Conservation (phyloP, 2,329 filamentous ascomycete genomes). For the Penicillium sp. region DNA sequence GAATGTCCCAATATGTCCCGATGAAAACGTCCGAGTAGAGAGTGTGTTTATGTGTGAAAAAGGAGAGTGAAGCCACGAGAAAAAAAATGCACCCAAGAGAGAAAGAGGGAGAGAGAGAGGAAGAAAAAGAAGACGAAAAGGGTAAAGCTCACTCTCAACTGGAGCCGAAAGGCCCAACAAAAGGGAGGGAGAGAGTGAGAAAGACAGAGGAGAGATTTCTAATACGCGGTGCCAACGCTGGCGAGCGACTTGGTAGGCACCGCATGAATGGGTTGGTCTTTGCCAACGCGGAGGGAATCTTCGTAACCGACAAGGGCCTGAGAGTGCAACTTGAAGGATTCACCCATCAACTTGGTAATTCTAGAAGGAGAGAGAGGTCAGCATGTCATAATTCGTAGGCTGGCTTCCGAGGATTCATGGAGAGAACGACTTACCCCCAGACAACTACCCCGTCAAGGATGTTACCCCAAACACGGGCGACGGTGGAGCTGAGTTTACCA, state of each 20-base stretch:
- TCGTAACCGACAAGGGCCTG: constrained; percentile 93
- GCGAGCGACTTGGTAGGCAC: constrained; percentile 41
- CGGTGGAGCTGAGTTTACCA: constrained; percentile 87
- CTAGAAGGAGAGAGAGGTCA: constrained; percentile 21
- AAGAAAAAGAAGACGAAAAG: constrained; percentile 15
- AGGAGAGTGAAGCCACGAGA: constrained; percentile 18
- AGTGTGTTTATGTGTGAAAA: constrained; percentile 21
- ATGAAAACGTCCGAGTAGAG: constrained; percentile 34
- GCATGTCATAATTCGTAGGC: background rate
- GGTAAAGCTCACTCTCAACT: too few species aligned
- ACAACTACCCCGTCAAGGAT: constrained; percentile 99
- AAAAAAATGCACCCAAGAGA: constrained; percentile 16
- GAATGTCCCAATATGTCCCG: constrained; percentile 35
- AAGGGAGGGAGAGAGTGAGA: constrained; percentile 1
- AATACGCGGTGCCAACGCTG: constrained; percentile 40
- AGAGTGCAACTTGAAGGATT: constrained; percentile 93
- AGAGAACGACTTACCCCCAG: constrained; percentile 74
- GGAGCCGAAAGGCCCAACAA: constrained; percentile 20
- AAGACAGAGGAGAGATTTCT: constrained; percentile 15
- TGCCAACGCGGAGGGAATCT: constrained; percentile 49
- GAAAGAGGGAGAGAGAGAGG: constrained; percentile 19
- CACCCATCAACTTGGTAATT: constrained; percentile 78
- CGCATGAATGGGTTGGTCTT: constrained; percentile 39
- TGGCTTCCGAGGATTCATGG: too few species aligned
- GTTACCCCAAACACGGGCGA: constrained; percentile 90